phyloP scores from a whole-genome alignment of 768 basidiomycete genomes.

The Lactifluus subvellereus region DNA sequence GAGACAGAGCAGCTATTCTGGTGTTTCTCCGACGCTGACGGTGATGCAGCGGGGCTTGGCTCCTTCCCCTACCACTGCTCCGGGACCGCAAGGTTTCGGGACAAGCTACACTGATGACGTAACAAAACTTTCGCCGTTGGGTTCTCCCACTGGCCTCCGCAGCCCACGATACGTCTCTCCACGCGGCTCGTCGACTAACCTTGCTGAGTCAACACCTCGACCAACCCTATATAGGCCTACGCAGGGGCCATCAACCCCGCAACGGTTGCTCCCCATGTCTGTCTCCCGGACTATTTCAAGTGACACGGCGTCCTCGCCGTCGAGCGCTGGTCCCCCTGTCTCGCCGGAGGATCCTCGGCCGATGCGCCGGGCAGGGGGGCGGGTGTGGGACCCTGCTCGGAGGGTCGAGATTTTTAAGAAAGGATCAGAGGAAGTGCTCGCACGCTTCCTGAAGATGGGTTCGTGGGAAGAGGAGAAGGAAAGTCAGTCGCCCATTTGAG shows the following conservation, averaged over 20 bases:
- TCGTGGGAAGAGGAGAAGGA: slow-evolving; percentile 55
- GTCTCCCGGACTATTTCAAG: slow-evolving; percentile 40
- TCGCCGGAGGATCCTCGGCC: slow-evolving; percentile 33
- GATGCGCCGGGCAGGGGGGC: slow-evolving; percentile 40
- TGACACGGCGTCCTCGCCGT: slow-evolving; percentile 47
- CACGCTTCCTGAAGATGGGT: slow-evolving; percentile 75
- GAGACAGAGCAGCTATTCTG: slow-evolving; percentile 12
- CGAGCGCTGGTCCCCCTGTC: slow-evolving; percentile 49
- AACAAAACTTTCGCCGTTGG: slow-evolving; percentile 29
- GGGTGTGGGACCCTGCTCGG: slow-evolving; percentile 83
- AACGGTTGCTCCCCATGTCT: slow-evolving; percentile 24
- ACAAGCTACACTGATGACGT: slow-evolving; percentile 12
- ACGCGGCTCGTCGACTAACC: slow-evolving; percentile 23
- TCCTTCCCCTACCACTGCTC: neutral
- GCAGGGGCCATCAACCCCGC: slow-evolving; percentile 15
- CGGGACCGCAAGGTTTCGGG: neutral
- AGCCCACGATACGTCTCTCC: slow-evolving; percentile 26
- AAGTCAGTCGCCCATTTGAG: slow-evolving; percentile 19
- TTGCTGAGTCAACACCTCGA: slow-evolving; percentile 15
- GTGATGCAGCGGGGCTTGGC: neutral
- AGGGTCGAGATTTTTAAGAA: slow-evolving; percentile 83
- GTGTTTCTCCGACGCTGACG: neutral
- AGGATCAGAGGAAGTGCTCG: slow-evolving; percentile 81
- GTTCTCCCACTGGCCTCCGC: slow-evolving; percentile 29
- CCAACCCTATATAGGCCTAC: slow-evolving; percentile 16